phyloP scores from a whole-genome alignment of 805 yeast genomes.

The Zygosaccharomyces lentus region DNA sequence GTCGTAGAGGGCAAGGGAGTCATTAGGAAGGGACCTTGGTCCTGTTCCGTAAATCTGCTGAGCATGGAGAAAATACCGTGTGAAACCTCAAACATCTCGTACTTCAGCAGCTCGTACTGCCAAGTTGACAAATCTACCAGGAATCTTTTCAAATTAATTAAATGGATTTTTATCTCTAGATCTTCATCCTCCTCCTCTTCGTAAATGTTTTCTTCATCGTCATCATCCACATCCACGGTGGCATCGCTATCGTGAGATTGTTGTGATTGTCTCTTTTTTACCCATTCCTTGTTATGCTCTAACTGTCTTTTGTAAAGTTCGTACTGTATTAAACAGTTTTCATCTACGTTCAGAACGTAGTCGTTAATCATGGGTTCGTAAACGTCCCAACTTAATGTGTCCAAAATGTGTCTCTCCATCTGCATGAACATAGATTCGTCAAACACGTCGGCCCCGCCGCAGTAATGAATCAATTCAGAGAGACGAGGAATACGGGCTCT shows the following conservation, averaged over 20 bases:
- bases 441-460: conserved; percentile 59
- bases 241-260: conserved; percentile 28
- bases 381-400: conserved; percentile 68
- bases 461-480: conserved; percentile 63
- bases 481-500: conserved; percentile 72
- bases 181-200: conserved; percentile 31
- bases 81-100: conserved; percentile 32
- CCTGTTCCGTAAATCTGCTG: conserved; percentile 30
- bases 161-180: conserved; percentile 33
- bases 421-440: conserved; percentile 59
- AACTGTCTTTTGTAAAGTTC: conserved; percentile 34
- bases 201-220: conserved; percentile 16
- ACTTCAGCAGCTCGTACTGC: conserved; percentile 39
- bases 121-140: conserved; percentile 47
- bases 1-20: conserved; percentile 23
- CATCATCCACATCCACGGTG: conserved; percentile 24
- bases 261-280: conserved; percentile 22
- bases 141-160: conserved; percentile 47
- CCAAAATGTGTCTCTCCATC: conserved; percentile 72
- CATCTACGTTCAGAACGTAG: conserved; percentile 43
- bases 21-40: conserved; percentile 30
- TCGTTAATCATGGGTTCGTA: conserved; percentile 57
- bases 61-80: conserved; percentile 30
- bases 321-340: conserved; percentile 41
- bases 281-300: conserved; percentile 25